phyloP scores from a whole-genome alignment of 1,284 basidiomycete genomes.

The Ganoderma sinense region DNA sequence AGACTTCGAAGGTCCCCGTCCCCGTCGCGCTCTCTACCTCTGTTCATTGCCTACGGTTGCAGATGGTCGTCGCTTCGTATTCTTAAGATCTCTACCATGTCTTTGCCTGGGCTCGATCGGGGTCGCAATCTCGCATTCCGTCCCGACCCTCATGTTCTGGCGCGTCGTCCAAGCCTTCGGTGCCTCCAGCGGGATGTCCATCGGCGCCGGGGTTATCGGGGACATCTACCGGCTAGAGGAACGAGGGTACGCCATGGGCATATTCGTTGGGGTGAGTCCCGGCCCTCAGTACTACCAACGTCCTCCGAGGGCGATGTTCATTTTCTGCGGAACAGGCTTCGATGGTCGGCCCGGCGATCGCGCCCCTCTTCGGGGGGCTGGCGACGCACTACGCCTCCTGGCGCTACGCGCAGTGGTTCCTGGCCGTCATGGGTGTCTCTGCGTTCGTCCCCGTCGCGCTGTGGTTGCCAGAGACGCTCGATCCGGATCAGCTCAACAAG shows the following conservation, averaged over 20 bases:
- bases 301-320: background rate
- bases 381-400: slow-evolving; percentile 69
- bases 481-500: slow-evolving; percentile 33
- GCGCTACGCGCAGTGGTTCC: slow-evolving; percentile 67
- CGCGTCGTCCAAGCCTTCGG: slow-evolving; percentile 74
- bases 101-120: slow-evolving; percentile 68
- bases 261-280: slow-evolving; percentile 50
- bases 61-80: slow-evolving; percentile 73
- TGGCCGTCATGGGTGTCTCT: slow-evolving; percentile 56
- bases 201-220: slow-evolving; percentile 58
- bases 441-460: slow-evolving; percentile 54
- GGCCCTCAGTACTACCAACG: background rate
- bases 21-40: no score
- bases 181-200: slow-evolving; percentile 48
- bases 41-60: background rate
- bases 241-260: slow-evolving; percentile 55
- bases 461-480: slow-evolving; percentile 68
- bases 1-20: no score
- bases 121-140: slow-evolving; percentile 54
- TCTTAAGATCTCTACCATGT: slow-evolving; percentile 67
- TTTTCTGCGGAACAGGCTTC: slow-evolving; percentile 32
- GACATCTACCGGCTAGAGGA: slow-evolving; percentile 57
- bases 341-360: slow-evolving; percentile 46
- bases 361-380: slow-evolving; percentile 48
- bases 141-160: slow-evolving; percentile 64